A percentile compares a stretch with the other conserved stretches of the same genome.
phyloP scores from a whole-genome alignment of 106 monocot species.

The Vanilla planifolia region DNA sequence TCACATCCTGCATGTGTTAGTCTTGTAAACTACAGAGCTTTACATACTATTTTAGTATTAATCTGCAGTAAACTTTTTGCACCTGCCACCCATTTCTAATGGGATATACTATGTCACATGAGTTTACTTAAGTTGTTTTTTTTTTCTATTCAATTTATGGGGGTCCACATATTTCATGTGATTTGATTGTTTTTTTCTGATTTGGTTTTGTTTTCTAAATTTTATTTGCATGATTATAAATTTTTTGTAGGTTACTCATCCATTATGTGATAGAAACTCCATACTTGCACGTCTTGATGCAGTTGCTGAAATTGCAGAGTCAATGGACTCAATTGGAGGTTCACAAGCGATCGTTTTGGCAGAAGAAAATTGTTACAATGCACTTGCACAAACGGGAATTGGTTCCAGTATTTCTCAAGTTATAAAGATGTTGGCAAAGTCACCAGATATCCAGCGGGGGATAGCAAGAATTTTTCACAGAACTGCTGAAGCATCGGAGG shows the following conservation, averaged over 20 bases:
- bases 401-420: constrained; percentile 51
- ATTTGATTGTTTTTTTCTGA: too few relatives aligned
- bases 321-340: constrained; percentile 42
- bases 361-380: constrained; percentile 15
- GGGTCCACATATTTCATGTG: too few relatives aligned
- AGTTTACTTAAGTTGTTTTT: too few relatives aligned
- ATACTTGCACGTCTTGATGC: constrained; percentile 94
- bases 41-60: too few relatives aligned
- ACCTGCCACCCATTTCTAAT: too few relatives aligned
- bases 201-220: neutral
- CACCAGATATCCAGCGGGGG: constrained; percentile 85
- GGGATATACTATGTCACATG: too few relatives aligned
- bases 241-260: constrained; percentile 81
- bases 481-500: constrained; percentile 76
- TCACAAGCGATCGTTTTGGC: constrained; percentile 21
- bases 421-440: constrained; percentile 51
- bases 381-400: constrained; percentile 22
- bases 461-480: constrained; percentile 85
- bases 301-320: constrained; percentile 80
- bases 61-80: too few relatives aligned
- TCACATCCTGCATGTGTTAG: too few relatives aligned
- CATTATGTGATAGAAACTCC: constrained; percentile 68
- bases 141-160: too few relatives aligned
- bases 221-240: constrained; percentile 9
- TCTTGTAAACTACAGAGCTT: too few relatives aligned